Percentiles rank a stretch among this genome's conserved stretches.
phyloP scores from a whole-genome alignment of 257 asterid genomes.

The Solanum bulbocastanum region DNA sequence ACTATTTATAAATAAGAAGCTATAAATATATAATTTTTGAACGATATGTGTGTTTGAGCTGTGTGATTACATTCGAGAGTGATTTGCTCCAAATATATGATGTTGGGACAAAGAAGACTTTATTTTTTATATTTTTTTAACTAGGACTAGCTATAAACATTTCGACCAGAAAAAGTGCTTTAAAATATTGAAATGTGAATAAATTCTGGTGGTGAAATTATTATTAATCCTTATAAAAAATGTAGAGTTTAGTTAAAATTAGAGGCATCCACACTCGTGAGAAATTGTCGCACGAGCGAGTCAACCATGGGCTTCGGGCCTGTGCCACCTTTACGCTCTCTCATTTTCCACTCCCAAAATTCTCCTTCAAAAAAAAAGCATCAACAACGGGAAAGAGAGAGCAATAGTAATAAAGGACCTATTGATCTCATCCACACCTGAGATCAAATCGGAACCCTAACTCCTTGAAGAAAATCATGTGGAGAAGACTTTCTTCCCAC shows the following conservation, averaged over 20 bases:
- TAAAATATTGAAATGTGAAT: neutral
- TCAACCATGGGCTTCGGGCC: slow-evolving; percentile 8
- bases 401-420: neutral
- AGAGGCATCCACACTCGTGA: neutral
- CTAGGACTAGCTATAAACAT: too few relatives aligned
- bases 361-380: neutral
- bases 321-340: neutral
- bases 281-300: slow-evolving; percentile 15
- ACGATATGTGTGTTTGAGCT: too few relatives aligned
- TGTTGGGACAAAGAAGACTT: too few relatives aligned
- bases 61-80: too few relatives aligned
- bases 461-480: slow-evolving; percentile 42
- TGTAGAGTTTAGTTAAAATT: neutral
- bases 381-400: neutral
- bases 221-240: too few relatives aligned
- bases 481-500: slow-evolving; percentile 57
- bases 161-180: neutral
- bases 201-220: neutral
- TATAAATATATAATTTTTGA: too few relatives aligned
- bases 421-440: slow-evolving; percentile 19
- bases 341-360: neutral
- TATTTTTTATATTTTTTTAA: too few relatives aligned
- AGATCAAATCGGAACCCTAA: slow-evolving; percentile 29
- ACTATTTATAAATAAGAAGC: neutral
- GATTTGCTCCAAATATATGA: too few relatives aligned